Evolutionary conservation across 805 yeast genomes (phyloP), one percentile per base, ranked within the genome.

Genomic region (Jamesozyma jinghongensis): DNA sequence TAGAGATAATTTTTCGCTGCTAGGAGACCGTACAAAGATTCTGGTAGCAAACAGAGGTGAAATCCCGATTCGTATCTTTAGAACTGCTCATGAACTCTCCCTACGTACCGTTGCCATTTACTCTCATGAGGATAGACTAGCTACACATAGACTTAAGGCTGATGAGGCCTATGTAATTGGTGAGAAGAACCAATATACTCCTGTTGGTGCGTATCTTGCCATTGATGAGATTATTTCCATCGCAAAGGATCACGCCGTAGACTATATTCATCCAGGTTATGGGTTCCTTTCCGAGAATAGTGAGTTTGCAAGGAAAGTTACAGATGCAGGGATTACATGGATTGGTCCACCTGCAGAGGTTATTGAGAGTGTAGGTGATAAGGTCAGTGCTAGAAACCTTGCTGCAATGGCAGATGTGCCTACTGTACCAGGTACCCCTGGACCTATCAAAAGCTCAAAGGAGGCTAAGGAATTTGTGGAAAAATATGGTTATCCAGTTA

Each of bases 91-190:
- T 67, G 98, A 90, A 66, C 72, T 90, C 57, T 83, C 95, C 18
- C 85, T 92, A 95, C 87, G 85, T 58, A 88, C 98, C 0, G 96
- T 92, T 32, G 98, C 97, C 35, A 82, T 90, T 59, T 90, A 87
- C 65, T 87, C 97, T 28, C 94, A 90, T 62, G 97, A 92, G 67
- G 98, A 90, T 64, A 72, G 95, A 47, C 71, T 90, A 55, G 82
- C 95, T 11, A 85, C 87, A 88, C 97, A 92, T 68, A 74, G 97
- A 57, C 71, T 90, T 60, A 92, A 86, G 67, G 92, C 95, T 12
- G 95, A 86, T 61, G 95, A 86, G 67, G 84, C 94, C 28, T 90
- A 88, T 56, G 92, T 79, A 45, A 84, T 90, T 57, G 98, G 97
- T 42, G 76, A 75, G 49, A 77, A 79, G 56, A 95, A 95, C 52